Evolutionary conservation across 495 filamentous ascomycete genomes (phyloP), one percentile per base, ranked within the genome.

Genomic region (Neurospora sp.): DNA sequence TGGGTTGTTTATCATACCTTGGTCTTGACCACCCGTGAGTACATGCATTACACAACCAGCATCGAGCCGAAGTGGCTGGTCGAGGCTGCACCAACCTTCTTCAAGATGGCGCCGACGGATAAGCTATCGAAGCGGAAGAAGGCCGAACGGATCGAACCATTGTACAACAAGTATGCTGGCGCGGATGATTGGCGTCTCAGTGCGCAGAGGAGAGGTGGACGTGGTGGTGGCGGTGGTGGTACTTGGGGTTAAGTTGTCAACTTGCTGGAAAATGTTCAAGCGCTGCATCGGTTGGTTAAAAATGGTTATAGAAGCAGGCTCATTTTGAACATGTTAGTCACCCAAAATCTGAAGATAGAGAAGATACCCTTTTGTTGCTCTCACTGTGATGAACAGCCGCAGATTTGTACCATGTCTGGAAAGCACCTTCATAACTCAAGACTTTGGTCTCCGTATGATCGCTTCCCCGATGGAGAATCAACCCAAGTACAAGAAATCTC

Each of bases 51-150:
- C 78, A 95, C 92, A 9, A 96, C 93, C 0, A 87, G 87, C 5
- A 98, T 99, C 76, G 96, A 99, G 79, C 95, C 96, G 1, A 98
- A 97, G 74, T 93, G 89, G 89, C 83, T 90, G 38, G 94, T 98
- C 11, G 94, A 97, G 73, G 95, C 94, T 11, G 96, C 96, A 35
- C 96, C 96, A 18, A 97, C 93, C 0, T 98, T 98, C 88, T 99
- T 99, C 88, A 97, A 97, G 86, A 92, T 99, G 10, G 96, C 96
- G 69, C 92, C 93, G 23, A 96, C 91, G 18, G 93, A 97, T 79
- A 88, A 90, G 73, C 83, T 99, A 72, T 94, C 91, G 38, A 97
- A 97, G 85, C 84, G 96, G 76, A 95, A 96, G 87, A 93, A 93
- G 84, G 94, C 93, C 0, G 96, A 98, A 86, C 86, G 94, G 40